A percentile compares a stretch with the other conserved stretches of the same genome.
phyloP scores from a whole-genome alignment of 352 stramenopile genomes.

The Globisporangium nodosum region DNA sequence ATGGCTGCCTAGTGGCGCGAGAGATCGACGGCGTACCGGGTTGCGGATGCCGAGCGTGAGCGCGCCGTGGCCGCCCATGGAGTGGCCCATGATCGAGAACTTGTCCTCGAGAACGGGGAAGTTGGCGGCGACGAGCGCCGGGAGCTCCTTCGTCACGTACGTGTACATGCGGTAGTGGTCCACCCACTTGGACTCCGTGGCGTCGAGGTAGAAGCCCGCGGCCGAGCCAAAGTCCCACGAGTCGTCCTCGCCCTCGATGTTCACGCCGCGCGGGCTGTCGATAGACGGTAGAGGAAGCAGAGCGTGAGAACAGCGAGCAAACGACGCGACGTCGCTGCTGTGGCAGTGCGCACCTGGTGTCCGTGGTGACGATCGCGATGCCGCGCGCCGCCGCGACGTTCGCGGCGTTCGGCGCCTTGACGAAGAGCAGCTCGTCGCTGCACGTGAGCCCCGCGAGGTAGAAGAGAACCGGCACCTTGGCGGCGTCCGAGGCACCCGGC shows the following conservation, averaged over 20 bases:
- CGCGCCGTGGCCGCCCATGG: conserved; percentile 96
- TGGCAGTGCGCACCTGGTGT: conserved; percentile 74
- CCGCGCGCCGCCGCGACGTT: conserved; percentile 84
- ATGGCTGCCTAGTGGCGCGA: not conserved
- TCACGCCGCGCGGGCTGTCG: conserved; percentile 83
- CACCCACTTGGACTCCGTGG: conserved; percentile 90
- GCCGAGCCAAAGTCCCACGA: conserved; percentile 95
- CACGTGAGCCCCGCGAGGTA: conserved; percentile 97
- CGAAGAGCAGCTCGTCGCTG: conserved; percentile 94
- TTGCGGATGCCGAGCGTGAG: conserved; percentile 93
- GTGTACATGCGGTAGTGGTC: conserved; percentile 97
- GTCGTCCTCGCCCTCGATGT: conserved; percentile 92
- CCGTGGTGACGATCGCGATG: conserved; percentile 93
- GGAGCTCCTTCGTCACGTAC: conserved; percentile 96
- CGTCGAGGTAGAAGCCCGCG: conserved; percentile 98
- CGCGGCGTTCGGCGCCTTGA: conserved; percentile 92
- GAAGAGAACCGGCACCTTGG: conserved; percentile 89
- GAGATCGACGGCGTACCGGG: conserved; percentile 23
- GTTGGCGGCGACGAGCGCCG: conserved; percentile 80
- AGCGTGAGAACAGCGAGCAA: not conserved
- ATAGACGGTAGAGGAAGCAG: not conserved
- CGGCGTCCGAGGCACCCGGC: conserved; percentile 40
- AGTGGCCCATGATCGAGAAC: conserved; percentile 94
- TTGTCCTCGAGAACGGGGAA: conserved; percentile 83
- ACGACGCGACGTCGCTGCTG: no score